Evolutionary conservation across 2,329 filamentous ascomycete species (phyloP), one percentile per base, ranked within the genome.

Genomic region (Aspergillus oerlinghausenensis): DNA sequence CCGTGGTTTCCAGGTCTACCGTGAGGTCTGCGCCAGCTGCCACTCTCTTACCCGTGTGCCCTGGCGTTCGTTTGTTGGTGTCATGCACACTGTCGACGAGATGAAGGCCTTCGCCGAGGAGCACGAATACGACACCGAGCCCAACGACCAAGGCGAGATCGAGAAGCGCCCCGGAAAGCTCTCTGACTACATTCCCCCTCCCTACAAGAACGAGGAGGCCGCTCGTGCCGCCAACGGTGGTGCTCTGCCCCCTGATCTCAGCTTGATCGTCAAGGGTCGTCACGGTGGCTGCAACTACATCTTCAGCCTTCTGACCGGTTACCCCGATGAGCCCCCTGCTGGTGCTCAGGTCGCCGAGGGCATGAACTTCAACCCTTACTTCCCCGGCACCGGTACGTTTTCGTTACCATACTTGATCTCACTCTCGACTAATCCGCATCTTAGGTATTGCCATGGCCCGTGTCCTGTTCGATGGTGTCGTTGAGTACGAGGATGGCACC

Each of bases 341-440:
- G 94, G 94, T 74, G 92, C 90, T 61, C 80, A 84, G 69, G 88
- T 99, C 59, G 88, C 87, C 69, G 86, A 87, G 60, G 94, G 94
- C 72, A 87, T 99, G 79, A 97, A 97, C 87, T 99, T 99, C 87
- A 99, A 99, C 86, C 94, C 94, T 60, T 99, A 97, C 84, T 99
- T 99, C 88, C 94, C 94, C 57, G 94, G 94, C 74, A 97, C 94
- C 68, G 93, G 93, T 80, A 74, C 52, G 72, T 64, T 50, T 52
- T 49, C 28, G 52, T 45, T 17, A 25, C 23, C 10, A 51, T n/a
- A 29, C 7, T 55, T 47, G 29, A 45, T 29, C 28, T 32, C 48
- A 49, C 23, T 26, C 42, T 45, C 38, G 21, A 53, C 63, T 67
- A 57, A 66, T 54, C 48, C 50, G 51, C 11, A 40, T 28, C 35